Conservation (phyloP, 495 filamentous ascomycete species). For the Chaetomium fimeti region DNA sequence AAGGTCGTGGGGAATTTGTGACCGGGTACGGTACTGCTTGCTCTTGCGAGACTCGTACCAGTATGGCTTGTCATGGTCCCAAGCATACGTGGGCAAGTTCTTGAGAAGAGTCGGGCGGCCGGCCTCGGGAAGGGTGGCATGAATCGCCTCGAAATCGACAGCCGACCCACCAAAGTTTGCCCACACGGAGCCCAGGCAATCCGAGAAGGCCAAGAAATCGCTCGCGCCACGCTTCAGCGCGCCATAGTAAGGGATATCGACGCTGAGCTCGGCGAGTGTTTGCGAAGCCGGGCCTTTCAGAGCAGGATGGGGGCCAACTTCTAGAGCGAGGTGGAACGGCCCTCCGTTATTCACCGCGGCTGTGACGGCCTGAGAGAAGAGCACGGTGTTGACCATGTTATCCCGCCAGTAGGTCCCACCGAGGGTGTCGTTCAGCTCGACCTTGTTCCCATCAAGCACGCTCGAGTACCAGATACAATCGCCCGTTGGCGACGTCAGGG, state of each 20-base stretch:
- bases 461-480: neutral
- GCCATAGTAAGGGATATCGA: neutral
- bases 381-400: neutral
- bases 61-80: slow-evolving; percentile 46
- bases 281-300: neutral
- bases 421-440: neutral
- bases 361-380: neutral
- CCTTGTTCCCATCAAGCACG: neutral
- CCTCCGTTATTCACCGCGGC: neutral
- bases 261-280: neutral
- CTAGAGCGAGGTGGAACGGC: neutral
- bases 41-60: slow-evolving; percentile 50
- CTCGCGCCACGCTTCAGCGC: neutral
- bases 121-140: neutral
- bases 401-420: neutral
- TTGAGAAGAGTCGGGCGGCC: slow-evolving; percentile 24
- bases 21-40: slow-evolving; percentile 23
- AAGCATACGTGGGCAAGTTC: slow-evolving; percentile 50
- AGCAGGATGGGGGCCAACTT: neutral
- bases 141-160: slow-evolving; percentile 3
- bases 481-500: neutral
- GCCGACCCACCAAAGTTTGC: slow-evolving; percentile 13
- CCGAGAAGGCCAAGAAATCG: slow-evolving; percentile 30
- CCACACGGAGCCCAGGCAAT: slow-evolving; percentile 39
- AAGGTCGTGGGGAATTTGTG: slow-evolving; percentile 39